These are phyloP conservation scores for Penicillium simplicissimum DNA, from an alignment of 495 filamentous ascomycete genomes.

Conservation along the genomic window DNA sequence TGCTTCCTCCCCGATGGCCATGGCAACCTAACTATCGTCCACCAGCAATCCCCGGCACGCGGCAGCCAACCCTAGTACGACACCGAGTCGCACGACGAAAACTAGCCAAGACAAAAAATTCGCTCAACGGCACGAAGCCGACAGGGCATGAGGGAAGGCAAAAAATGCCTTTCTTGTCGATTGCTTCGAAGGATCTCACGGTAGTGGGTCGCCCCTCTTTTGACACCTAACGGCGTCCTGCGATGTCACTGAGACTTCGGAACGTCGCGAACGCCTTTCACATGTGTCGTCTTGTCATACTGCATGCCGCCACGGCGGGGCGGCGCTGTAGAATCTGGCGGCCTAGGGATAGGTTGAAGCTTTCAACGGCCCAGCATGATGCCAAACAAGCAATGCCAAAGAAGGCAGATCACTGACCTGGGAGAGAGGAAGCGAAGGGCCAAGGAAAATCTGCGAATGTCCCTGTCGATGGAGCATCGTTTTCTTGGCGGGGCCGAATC, in stretches of 20 bases:
- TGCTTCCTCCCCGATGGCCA: background rate
- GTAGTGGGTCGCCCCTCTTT: conserved; percentile 8
- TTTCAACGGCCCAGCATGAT: background rate
- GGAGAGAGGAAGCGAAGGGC: background rate
- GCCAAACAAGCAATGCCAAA: background rate
- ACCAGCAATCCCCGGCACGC: conserved; percentile 18
- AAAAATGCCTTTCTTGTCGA: conserved; percentile 28
- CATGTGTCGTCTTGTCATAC: conserved; percentile 26
- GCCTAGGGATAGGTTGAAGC: conserved; percentile 18
- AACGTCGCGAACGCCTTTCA: conserved; percentile 28
- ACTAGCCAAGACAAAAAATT: conserved; percentile 18
- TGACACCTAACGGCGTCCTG: conserved; percentile 8
- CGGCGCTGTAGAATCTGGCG: conserved; percentile 10
- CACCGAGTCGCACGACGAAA: conserved; percentile 18
- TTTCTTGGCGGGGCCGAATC: background rate
- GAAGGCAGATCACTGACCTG: background rate
- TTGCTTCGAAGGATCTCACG: conserved; percentile 14
- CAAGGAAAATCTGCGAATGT: background rate
- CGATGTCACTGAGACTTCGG: conserved; percentile 21
- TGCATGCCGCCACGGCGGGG: conserved; percentile 16
- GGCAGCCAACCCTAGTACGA: conserved; percentile 22
- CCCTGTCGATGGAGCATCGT: conserved; percentile 1
- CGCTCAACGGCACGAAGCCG: conserved; percentile 25
- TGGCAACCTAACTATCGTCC: conserved; percentile 13
- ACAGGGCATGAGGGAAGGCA: conserved; percentile 9